Conservation (phyloP, 2,329 filamentous ascomycete genomes). For the Beauveria brongniartii region DNA sequence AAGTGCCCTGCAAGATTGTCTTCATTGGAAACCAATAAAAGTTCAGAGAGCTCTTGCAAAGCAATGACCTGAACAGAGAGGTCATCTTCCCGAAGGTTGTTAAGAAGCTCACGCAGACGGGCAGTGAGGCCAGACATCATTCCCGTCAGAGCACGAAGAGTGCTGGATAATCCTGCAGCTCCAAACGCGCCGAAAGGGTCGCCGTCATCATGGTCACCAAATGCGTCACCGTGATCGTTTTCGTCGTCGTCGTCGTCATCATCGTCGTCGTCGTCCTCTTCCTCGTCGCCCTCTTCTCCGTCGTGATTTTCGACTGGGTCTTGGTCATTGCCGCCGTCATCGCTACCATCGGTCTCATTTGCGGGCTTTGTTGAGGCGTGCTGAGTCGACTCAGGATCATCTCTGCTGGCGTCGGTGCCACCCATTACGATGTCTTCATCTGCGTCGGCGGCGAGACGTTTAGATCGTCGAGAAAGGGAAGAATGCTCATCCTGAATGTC, state of each 20-base stretch:
- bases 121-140: slow-evolving; percentile 83
- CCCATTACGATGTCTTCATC: slow-evolving; percentile 66
- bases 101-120: slow-evolving; percentile 69
- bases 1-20: slow-evolving; percentile 95
- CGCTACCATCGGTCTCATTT: slow-evolving; percentile 12
- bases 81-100: slow-evolving; percentile 71
- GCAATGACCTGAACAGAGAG: slow-evolving; percentile 89
- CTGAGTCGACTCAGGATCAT: slow-evolving; percentile 31
- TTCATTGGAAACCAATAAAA: slow-evolving; percentile 89
- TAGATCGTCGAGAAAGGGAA: slow-evolving; percentile 38
- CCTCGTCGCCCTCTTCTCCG: slow-evolving; percentile 8
- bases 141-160: slow-evolving; percentile 77
- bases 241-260: slow-evolving; percentile 30
- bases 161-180: slow-evolving; percentile 65
- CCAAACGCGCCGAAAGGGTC: slow-evolving; percentile 60
- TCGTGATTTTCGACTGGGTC: neutral
- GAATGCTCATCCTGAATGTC: slow-evolving; percentile 14
- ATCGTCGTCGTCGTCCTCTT: slow-evolving; percentile 26
- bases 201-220: slow-evolving; percentile 59
- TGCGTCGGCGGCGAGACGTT: slow-evolving; percentile 44
- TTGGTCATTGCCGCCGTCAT: slow-evolving; percentile 1
- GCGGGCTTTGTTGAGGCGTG: slow-evolving; percentile 28
- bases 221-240: slow-evolving; percentile 44
- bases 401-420: slow-evolving; percentile 51
- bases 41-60: slow-evolving; percentile 85